Percentiles rank a stretch among this genome's conserved stretches.
phyloP scores from a whole-genome alignment of 352 stramenopile species.

The Globisporangium sylvaticum region DNA sequence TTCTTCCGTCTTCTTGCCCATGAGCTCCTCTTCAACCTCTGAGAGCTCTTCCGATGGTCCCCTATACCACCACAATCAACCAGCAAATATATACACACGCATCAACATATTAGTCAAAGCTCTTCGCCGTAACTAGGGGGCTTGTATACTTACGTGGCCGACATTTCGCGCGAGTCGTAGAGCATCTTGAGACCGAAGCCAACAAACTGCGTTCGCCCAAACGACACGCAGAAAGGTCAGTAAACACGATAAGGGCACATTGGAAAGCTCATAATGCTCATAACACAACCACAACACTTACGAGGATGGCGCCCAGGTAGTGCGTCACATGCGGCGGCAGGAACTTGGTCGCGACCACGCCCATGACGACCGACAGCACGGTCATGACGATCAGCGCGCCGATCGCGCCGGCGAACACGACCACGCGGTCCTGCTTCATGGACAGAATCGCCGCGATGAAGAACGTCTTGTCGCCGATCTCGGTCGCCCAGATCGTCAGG shows the following conservation, averaged over 20 bases:
- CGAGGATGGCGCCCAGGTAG: conserved; percentile 91
- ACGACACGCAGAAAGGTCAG: background rate
- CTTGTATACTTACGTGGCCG: conserved; percentile 42
- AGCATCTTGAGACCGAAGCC: conserved; percentile 97
- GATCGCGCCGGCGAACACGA: conserved; percentile 95
- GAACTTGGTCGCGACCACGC: conserved; percentile 93
- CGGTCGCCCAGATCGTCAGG: conserved; percentile 96
- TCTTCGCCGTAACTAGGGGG: background rate
- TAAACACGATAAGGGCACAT: background rate
- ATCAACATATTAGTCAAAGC: background rate
- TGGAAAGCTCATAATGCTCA: too few species aligned
- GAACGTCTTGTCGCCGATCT: conserved; percentile 99
- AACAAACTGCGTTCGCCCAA: conserved; percentile 78
- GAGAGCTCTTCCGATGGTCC: conserved; percentile 76
- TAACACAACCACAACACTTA: conserved; percentile 20
- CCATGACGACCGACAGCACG: conserved; percentile 96
- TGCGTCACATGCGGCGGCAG: conserved; percentile 94
- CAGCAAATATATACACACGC: background rate
- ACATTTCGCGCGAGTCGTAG: conserved; percentile 82
- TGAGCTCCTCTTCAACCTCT: conserved; percentile 82
- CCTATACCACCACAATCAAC: conserved; percentile 17
- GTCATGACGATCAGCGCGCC: conserved; percentile 96
- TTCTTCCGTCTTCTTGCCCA: conserved; percentile 77
- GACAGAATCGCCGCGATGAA: conserved; percentile 98
- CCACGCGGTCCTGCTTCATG: conserved; percentile 93